Evolutionary conservation across 257 asterid genomes (phyloP).

Genomic region (Solanum corneliomulleri): DNA sequence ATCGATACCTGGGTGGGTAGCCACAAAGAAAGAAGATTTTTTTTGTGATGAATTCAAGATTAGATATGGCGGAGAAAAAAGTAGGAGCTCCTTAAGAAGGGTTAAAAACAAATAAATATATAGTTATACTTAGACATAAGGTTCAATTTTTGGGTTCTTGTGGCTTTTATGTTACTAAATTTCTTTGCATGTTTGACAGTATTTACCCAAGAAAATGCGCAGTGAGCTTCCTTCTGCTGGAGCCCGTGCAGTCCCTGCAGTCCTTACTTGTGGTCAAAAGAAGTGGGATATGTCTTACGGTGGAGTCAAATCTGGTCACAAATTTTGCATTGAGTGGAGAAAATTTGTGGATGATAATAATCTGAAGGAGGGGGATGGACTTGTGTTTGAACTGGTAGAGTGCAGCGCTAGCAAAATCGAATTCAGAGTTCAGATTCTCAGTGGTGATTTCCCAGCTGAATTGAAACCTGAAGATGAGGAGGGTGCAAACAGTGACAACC

Average conservation of each 20-base stretch:
- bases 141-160: background rate
- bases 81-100: background rate
- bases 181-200: background rate
- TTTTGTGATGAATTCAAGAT: background rate
- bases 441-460: constrained; percentile 12
- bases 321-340: constrained; percentile 19
- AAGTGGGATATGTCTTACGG: constrained; percentile 20
- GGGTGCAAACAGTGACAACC: background rate
- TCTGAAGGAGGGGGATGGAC: constrained; percentile 31
- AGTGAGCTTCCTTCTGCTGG: constrained; percentile 10
- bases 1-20: background rate
- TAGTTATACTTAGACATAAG: background rate
- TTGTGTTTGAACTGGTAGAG: constrained; percentile 40
- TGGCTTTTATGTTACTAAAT: background rate
- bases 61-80: background rate
- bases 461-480: background rate
- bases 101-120: no score
- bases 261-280: constrained; percentile 20
- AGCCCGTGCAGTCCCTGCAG: constrained; percentile 16
- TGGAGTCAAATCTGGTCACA: background rate
- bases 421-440: constrained; percentile 26
- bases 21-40: background rate
- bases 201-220: background rate
- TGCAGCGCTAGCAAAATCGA: background rate
- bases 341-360: constrained; percentile 23